These are phyloP conservation scores for Penicillium sp. DNA, from an alignment of 2,329 filamentous ascomycete genomes.

Conservation along the genomic window DNA sequence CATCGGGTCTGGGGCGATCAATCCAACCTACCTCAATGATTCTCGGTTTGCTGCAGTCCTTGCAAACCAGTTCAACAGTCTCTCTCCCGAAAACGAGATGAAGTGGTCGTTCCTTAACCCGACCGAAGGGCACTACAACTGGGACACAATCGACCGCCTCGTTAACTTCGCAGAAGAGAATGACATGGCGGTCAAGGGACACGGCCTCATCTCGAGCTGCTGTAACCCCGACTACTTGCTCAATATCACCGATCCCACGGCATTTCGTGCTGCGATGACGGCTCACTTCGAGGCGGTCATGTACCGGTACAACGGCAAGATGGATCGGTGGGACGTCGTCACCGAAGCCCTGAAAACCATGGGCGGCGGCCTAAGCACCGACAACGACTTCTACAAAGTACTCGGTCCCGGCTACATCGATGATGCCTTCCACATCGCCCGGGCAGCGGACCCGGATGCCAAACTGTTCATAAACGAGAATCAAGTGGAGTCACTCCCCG, in stretches of 20 bases:
- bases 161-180: slow-evolving; percentile 5
- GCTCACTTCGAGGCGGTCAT: slow-evolving; percentile 10
- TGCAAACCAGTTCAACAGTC: slow-evolving; percentile 9
- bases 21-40: neutral
- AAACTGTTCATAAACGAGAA: slow-evolving; percentile 11
- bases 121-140: slow-evolving; percentile 11
- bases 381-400: slow-evolving; percentile 3
- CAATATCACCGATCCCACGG: slow-evolving; percentile 8
- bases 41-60: slow-evolving; percentile 5
- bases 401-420: slow-evolving; percentile 7
- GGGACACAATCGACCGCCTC: slow-evolving; percentile 5
- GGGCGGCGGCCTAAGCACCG: slow-evolving; percentile 1
- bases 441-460: slow-evolving; percentile 4
- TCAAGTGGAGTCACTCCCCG: neutral
- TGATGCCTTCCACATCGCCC: slow-evolving; percentile 8
- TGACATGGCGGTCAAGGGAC: slow-evolving; percentile 7
- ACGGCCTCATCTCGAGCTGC: slow-evolving; percentile 12
- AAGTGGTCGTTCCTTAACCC: slow-evolving; percentile 9
- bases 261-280: slow-evolving; percentile 6
- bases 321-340: slow-evolving; percentile 10
- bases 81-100: slow-evolving; percentile 12
- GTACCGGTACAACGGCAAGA: slow-evolving; percentile 7
- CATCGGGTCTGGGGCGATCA: neutral
- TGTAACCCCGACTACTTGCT: slow-evolving; percentile 9
- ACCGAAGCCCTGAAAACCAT: slow-evolving; percentile 5